These are phyloP conservation scores for Hypoxylon intermedium DNA, from an alignment of 495 filamentous ascomycete species.

Conservation along the genomic window DNA sequence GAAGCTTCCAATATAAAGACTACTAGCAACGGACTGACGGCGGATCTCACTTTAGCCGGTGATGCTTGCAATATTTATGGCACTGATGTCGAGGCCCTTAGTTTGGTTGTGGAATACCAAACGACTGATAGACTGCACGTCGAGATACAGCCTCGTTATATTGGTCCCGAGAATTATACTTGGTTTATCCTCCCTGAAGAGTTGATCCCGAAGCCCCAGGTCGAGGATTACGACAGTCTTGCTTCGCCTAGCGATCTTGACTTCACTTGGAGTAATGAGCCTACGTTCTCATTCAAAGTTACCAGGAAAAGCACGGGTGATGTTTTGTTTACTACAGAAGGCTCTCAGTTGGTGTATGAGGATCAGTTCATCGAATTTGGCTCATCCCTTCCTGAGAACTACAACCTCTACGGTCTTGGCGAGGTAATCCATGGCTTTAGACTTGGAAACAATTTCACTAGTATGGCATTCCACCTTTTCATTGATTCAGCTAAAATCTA, in stretches of 20 bases:
- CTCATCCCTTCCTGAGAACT: constrained; percentile 72
- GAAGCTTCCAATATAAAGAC: constrained; percentile 66
- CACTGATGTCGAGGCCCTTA: constrained; percentile 69
- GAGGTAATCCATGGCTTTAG: constrained; percentile 78
- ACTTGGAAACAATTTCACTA: constrained; percentile 74
- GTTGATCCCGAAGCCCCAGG: constrained; percentile 65
- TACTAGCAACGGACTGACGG: constrained; percentile 58
- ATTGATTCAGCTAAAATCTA: constrained; percentile 34
- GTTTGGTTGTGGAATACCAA: constrained; percentile 75
- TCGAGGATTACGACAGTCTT: constrained; percentile 44
- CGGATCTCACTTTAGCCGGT: constrained; percentile 71
- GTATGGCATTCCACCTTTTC: constrained; percentile 48
- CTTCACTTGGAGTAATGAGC: constrained; percentile 67
- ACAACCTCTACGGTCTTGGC: constrained; percentile 83
- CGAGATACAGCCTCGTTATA: constrained; percentile 73
- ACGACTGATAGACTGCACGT: constrained; percentile 75
- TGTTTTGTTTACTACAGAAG: constrained; percentile 77
- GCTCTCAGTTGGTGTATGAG: constrained; percentile 73
- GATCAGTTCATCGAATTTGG: constrained; percentile 80
- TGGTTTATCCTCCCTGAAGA: constrained; percentile 72
- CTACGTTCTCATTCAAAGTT: constrained; percentile 78
- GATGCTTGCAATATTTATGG: constrained; percentile 76
- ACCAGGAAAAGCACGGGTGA: constrained; percentile 67
- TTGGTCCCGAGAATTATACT: constrained; percentile 68
- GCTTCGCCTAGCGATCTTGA: constrained; percentile 52